These are phyloP conservation scores for Rhodotorula diobovata DNA, from an alignment of 768 basidiomycete species.

Conservation along the genomic window DNA sequence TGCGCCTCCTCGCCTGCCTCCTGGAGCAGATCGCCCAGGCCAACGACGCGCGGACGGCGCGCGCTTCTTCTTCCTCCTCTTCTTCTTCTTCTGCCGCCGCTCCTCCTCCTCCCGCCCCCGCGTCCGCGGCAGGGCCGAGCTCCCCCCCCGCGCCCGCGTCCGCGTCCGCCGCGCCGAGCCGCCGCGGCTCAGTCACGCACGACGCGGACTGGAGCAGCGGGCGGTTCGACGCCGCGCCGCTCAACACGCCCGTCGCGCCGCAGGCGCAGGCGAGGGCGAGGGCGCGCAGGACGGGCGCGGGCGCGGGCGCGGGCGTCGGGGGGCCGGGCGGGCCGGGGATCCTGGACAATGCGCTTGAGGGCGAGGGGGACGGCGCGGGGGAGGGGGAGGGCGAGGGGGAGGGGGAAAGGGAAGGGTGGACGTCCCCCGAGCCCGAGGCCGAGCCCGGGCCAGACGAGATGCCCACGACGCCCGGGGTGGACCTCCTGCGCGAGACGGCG, in stretches of 20 bases:
- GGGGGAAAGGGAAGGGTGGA: no score
- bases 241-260: constrained; percentile 32
- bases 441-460: background rate
- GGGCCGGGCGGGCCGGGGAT: constrained; percentile 24
- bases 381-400: background rate
- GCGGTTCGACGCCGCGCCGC: constrained; percentile 36
- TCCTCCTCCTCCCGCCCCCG: background rate
- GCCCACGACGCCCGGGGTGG: constrained; percentile 34
- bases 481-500: constrained; percentile 26
- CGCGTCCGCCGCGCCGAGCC: background rate
- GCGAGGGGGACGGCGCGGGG: background rate
- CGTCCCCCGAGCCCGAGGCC: background rate
- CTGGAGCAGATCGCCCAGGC: constrained; percentile 86
- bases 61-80: background rate
- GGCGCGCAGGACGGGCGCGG: background rate
- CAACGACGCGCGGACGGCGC: constrained; percentile 61
- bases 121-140: background rate
- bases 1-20: constrained; percentile 77
- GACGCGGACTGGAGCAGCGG: constrained; percentile 4
- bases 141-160: background rate
- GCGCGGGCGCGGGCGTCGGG: background rate
- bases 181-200: background rate
- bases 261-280: background rate
- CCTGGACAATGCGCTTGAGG: constrained; percentile 24
- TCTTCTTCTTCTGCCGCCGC: background rate